Conservation (phyloP, 2,329 filamentous ascomycete species). For the Sarocladium strictum region DNA sequence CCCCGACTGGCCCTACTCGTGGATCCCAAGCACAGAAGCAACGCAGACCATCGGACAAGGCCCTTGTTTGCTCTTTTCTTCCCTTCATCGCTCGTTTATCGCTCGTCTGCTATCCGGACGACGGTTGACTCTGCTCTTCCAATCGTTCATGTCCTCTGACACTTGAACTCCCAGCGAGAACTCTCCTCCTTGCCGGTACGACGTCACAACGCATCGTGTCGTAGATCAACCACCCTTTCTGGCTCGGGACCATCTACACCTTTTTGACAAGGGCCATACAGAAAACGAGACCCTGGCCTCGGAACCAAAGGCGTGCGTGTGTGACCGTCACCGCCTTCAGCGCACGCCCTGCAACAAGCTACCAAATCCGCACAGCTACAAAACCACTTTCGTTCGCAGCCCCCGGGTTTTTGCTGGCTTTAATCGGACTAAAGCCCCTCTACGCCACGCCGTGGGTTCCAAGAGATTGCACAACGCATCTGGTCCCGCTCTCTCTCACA, state of each 20-base stretch:
- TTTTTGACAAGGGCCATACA: not conserved
- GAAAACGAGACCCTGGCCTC: not conserved
- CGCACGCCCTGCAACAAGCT: not conserved
- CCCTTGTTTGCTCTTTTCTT: not conserved
- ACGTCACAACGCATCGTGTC: too few species aligned
- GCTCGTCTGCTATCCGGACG: not conserved
- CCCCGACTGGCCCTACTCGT: constrained; percentile 9
- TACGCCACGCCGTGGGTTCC: constrained; percentile 2
- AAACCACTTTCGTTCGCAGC: not conserved
- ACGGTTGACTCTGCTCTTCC: too few species aligned
- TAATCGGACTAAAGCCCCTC: constrained; percentile 9
- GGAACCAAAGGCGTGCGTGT: not conserved
- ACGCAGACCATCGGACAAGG: constrained; percentile 1
- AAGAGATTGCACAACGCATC: constrained; percentile 8
- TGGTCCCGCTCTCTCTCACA: not conserved
- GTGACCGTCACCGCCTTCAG: constrained; percentile 1
- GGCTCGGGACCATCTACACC: too few species aligned
- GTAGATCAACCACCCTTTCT: too few species aligned
- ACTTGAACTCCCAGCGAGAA: too few species aligned
- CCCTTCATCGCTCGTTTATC: not conserved
- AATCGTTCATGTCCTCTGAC: too few species aligned
- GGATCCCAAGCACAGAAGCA: constrained; percentile 7
- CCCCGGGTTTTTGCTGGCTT: constrained; percentile 4
- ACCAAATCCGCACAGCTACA: not conserved
- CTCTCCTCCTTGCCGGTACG: too few species aligned